phyloP scores from a whole-genome alignment of 371 early-diverging fungal genomes.

The Catenaria anguillulae region DNA sequence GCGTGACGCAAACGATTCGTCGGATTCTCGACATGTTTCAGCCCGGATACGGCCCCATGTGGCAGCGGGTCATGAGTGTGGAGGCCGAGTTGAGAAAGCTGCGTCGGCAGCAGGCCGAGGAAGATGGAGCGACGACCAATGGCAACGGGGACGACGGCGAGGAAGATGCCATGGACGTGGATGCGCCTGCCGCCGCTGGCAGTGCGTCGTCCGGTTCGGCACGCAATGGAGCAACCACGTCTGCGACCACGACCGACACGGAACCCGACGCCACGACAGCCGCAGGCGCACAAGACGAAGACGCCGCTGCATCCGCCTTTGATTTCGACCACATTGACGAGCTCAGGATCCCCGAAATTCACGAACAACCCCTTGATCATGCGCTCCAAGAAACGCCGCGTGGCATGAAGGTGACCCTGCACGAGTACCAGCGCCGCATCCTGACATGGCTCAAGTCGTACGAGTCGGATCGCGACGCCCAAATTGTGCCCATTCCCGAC shows the following conservation, averaged over 20 bases:
- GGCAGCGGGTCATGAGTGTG: too few relatives aligned
- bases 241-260: too few relatives aligned
- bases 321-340: neutral
- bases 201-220: too few relatives aligned
- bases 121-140: too few relatives aligned
- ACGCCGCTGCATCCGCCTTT: too few relatives aligned
- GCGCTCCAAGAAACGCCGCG: neutral
- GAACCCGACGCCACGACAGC: too few relatives aligned
- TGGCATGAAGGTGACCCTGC: neutral
- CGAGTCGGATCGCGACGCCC: neutral
- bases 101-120: too few relatives aligned
- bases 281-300: too few relatives aligned
- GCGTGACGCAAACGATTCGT: neutral
- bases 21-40: neutral
- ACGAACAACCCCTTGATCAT: neutral
- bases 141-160: neutral
- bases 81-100: too few relatives aligned
- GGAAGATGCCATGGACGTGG: too few relatives aligned
- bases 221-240: too few relatives aligned
- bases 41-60: neutral
- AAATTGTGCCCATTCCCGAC: neutral
- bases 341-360: neutral
- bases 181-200: too few relatives aligned
- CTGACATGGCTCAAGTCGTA: neutral
- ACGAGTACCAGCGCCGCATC: conserved; percentile 1